A percentile compares a stretch with the other conserved stretches of the same genome.
These are phyloP conservation scores for Candida smagusa DNA, from an alignment of 1,139 yeast genomes.

Conservation along the genomic window DNA sequence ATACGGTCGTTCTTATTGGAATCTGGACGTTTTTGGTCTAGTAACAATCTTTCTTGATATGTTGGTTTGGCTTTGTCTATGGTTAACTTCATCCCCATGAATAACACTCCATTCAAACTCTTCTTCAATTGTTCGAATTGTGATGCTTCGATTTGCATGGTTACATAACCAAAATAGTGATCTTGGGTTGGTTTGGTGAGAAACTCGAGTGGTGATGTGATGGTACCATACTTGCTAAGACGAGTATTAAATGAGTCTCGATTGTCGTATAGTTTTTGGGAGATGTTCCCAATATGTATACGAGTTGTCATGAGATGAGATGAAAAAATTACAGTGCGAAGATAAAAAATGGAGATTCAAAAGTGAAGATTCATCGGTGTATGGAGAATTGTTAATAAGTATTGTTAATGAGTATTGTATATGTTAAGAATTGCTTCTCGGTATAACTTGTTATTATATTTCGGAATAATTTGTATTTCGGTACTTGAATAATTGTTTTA, in stretches of 20 bases:
- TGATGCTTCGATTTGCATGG: slow-evolving; percentile 48
- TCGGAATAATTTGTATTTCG: too few relatives aligned
- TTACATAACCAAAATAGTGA: slow-evolving; percentile 64
- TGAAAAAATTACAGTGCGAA: slow-evolving; percentile 1
- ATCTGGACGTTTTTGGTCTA: slow-evolving; percentile 39
- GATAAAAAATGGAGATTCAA: not conserved
- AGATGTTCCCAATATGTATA: slow-evolving; percentile 69
- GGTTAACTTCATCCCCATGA: slow-evolving; percentile 66
- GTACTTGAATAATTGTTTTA: too few relatives aligned
- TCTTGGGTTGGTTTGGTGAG: slow-evolving; percentile 48
- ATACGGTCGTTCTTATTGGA: slow-evolving; percentile 25
- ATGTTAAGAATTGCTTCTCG: too few relatives aligned
- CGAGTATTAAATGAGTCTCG: slow-evolving; percentile 43
- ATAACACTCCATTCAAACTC: slow-evolving; percentile 66
- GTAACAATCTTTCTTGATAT: slow-evolving; percentile 39
- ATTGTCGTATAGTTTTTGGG: slow-evolving; percentile 47
- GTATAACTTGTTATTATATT: too few relatives aligned
- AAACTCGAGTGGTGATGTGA: slow-evolving; percentile 43
- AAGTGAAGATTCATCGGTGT: too few relatives aligned
- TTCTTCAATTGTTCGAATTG: slow-evolving; percentile 47
- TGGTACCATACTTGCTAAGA: slow-evolving; percentile 47
- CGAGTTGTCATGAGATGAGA: slow-evolving; percentile 25
- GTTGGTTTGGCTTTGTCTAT: slow-evolving; percentile 46
- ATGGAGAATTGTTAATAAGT: too few relatives aligned
- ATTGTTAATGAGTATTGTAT: too few relatives aligned